Evolutionary conservation across 2,329 filamentous ascomycete genomes (phyloP), one percentile per base, ranked within the genome.

Genomic region (Penicillium sp.): DNA sequence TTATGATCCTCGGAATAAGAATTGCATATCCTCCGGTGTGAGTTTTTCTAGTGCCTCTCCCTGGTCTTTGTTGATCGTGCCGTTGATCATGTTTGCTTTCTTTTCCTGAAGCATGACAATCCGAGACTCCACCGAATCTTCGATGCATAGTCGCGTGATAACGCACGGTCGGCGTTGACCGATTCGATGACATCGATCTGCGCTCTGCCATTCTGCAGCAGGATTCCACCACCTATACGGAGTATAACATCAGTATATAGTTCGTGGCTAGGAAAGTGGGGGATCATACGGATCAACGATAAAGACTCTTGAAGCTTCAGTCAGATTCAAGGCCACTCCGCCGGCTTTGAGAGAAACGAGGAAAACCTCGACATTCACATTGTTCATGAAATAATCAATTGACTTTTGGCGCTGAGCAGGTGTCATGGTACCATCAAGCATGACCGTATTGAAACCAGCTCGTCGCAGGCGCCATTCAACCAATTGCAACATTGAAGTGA

Each of bases 141-240:
- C 94, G 65, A 99, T 97, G 74, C 93, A 96, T 11, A 99, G 86
- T 30, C 95, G 89, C 1, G 93, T 98, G 70, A 99, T 96, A 41
- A 92, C 92, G 75, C 95, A 98, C 30, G 94, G 94, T 7, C 95
- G 90, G 51, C 89, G 91, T 81, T 99, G 95, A 35, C 95, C 95
- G 69, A 98, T 99, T 60, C 95, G 93, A 79, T 98, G 95, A 73
- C 91, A 93, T 67, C 91, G 87, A 76, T 99, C 95, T 3, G 95
- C 95, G 64, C 91, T 95, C 79, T 99, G 95, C 95, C 95, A 99
- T 80, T 99, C 95, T 0, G 94, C 94, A n/a, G 93, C 93, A n/a
- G 95, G 95, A 70, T 98, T 98, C 95, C 95, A 99, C 95, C 95
- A 98, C 69, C 91, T 93, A 68, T 41, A 64, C 21, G 2, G 21